Conservation (phyloP, 2,329 filamentous ascomycete genomes). For the Rugonectria rugulosa region DNA sequence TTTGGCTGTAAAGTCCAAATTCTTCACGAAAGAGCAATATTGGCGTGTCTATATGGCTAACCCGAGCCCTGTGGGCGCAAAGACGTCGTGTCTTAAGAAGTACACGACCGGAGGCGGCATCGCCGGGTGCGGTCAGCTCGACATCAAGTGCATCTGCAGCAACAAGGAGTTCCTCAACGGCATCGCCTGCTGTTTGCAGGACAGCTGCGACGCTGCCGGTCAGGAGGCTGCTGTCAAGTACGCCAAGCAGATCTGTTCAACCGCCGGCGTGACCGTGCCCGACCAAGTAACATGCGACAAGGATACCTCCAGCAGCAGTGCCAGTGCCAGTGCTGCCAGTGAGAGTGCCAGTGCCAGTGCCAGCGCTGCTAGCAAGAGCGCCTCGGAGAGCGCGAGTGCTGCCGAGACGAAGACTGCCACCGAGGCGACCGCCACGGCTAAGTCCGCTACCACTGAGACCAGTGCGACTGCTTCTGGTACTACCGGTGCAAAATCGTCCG, state of each 20-base stretch:
- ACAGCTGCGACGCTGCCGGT: constrained; percentile 43
- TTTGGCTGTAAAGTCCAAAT: background rate
- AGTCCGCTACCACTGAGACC: background rate
- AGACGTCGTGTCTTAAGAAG: constrained; percentile 45
- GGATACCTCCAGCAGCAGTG: constrained; percentile 8
- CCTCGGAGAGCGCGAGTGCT: background rate
- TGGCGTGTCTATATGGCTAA: constrained; percentile 13
- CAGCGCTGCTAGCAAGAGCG: constrained; percentile 6
- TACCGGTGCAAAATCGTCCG: constrained; percentile 1
- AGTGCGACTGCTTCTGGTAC: background rate
- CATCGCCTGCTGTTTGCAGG: constrained; percentile 53
- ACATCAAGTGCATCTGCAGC: constrained; percentile 52
- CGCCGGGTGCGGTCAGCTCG: constrained; percentile 48
- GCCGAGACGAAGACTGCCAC: background rate
- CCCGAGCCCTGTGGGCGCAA: background rate
- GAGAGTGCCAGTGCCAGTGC: constrained; percentile 5
- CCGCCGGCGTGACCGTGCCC: constrained; percentile 46
- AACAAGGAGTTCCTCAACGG: constrained; percentile 49
- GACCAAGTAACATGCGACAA: constrained; percentile 46
- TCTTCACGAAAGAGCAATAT: background rate
- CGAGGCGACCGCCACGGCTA: constrained; percentile 11
- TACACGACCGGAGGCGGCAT: constrained; percentile 45
- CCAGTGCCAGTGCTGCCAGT: constrained; percentile 21
- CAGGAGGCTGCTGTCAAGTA: constrained; percentile 46
- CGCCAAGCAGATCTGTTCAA: constrained; percentile 49